These are phyloP conservation scores for Teratosphaeria pseudoeucalypti DNA, from an alignment of 2,329 filamentous ascomycete species.

Conservation along the genomic window DNA sequence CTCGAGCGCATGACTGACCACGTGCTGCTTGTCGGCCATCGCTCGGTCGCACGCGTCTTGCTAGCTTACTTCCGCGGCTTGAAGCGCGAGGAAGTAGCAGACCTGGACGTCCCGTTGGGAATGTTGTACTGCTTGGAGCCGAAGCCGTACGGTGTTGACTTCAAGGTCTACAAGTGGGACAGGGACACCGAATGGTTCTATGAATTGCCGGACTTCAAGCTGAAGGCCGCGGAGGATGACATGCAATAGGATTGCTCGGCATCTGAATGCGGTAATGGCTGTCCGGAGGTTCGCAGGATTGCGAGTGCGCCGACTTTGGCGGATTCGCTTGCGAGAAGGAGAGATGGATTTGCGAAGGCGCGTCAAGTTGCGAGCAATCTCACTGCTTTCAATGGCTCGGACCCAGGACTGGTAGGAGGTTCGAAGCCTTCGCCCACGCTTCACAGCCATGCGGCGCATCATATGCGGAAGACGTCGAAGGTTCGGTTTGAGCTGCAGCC, in stretches of 20 bases:
- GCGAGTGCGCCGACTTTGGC: conserved; percentile 1
- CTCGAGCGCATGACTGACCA: conserved; percentile 96
- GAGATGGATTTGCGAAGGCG: neutral
- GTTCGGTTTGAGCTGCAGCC: neutral
- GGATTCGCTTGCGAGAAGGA: neutral
- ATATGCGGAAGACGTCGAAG: neutral
- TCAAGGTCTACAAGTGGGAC: conserved; percentile 90
- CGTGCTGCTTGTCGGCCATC: conserved; percentile 82
- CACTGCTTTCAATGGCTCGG: neutral
- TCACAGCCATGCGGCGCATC: neutral
- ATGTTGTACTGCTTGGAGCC: conserved; percentile 93
- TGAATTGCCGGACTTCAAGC: conserved; percentile 72
- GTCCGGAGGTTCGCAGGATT: neutral
- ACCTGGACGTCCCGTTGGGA: conserved; percentile 85
- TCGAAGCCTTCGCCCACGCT: neutral
- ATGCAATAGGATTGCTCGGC: conserved; percentile 16
- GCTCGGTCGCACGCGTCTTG: conserved; percentile 81
- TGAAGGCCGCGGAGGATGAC: conserved; percentile 46
- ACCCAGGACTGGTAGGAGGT: neutral
- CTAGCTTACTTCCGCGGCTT: conserved; percentile 96
- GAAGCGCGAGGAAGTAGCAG: conserved; percentile 80
- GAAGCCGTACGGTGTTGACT: conserved; percentile 94
- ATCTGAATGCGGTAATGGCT: conserved; percentile 1
- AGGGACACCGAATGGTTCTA: conserved; percentile 69
- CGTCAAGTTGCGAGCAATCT: neutral